These are phyloP conservation scores for Pisolithus thermaeus DNA, from an alignment of 1,284 basidiomycete genomes.

Conservation along the genomic window DNA sequence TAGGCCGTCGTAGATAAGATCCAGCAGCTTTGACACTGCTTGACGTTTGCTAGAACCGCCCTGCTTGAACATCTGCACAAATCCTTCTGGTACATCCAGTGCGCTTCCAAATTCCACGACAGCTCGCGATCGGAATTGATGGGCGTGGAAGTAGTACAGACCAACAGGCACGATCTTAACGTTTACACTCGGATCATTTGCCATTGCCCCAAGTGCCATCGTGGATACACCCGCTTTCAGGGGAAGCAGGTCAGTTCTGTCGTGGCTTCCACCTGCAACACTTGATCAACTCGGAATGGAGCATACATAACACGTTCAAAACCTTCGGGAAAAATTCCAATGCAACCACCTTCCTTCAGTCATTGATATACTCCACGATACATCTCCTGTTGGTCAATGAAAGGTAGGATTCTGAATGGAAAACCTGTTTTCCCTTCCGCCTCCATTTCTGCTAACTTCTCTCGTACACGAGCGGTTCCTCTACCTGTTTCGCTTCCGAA, in stretches of 20 bases:
- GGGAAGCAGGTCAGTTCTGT: conserved; percentile 90
- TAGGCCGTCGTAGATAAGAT: conserved; percentile 92
- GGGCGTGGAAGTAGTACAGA: conserved; percentile 92
- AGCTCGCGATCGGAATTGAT: conserved; percentile 90
- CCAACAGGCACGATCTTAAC: conserved; percentile 95
- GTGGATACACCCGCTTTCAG: conserved; percentile 94
- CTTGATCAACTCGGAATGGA: conserved; percentile 4
- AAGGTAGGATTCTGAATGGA: conserved; percentile 74
- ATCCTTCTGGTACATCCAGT: conserved; percentile 80
- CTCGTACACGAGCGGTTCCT: conserved; percentile 63
- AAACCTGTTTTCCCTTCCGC: conserved; percentile 57
- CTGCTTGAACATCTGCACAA: conserved; percentile 86
- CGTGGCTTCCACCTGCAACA: conserved; percentile 84
- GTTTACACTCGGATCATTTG: conserved; percentile 75
- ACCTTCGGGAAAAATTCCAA: conserved; percentile 98
- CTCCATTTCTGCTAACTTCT: conserved; percentile 56
- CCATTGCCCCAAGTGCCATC: conserved; percentile 98
- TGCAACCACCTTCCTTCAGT: conserved; percentile 82
- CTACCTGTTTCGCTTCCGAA: conserved; percentile 83
- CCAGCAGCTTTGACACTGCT: conserved; percentile 86
- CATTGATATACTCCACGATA: conserved; percentile 91
- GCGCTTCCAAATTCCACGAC: conserved; percentile 97
- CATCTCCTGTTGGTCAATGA: conserved; percentile 92
- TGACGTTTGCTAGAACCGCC: conserved; percentile 89
- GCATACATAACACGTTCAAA: conserved; percentile 9